These are phyloP conservation scores for Ophiostoma pallidulum DNA, from an alignment of 2,329 filamentous ascomycete genomes.

Conservation along the genomic window DNA sequence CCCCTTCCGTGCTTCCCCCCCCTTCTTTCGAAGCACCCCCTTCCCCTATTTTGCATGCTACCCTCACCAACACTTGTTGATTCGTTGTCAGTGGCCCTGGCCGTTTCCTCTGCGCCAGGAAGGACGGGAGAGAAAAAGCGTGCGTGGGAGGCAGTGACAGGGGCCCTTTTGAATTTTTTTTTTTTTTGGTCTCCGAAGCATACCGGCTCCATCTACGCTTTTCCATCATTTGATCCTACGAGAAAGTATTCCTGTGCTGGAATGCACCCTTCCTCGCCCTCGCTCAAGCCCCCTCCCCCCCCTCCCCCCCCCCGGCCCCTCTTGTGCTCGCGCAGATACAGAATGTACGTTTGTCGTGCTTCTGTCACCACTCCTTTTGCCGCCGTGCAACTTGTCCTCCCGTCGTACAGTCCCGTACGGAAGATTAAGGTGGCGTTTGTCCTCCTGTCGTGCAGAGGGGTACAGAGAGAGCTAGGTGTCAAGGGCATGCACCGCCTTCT, in stretches of 20 bases:
- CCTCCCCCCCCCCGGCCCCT: not conserved
- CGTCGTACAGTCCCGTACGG: constrained; percentile 9
- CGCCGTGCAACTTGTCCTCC: not conserved
- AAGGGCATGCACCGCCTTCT: too few relatives aligned
- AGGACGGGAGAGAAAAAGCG: too few relatives aligned
- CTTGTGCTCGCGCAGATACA: not conserved
- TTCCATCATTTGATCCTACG: too few relatives aligned
- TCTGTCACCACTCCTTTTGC: not conserved
- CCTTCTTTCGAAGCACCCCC: not conserved
- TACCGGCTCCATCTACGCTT: not conserved
- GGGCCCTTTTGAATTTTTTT: not conserved
- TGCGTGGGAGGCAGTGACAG: too few relatives aligned
- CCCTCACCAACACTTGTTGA: not conserved
- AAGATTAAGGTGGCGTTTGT: constrained; percentile 15
- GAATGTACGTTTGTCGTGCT: not conserved
- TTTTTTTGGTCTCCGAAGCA: too few relatives aligned
- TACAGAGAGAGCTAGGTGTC: too few relatives aligned
- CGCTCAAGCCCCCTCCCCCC: not conserved
- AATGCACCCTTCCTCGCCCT: too few relatives aligned
- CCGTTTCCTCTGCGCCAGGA: too few relatives aligned
- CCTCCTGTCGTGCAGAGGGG: constrained; percentile 6
- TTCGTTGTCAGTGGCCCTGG: not conserved
- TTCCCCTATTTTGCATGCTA: not conserved
- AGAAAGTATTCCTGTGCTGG: too few relatives aligned
- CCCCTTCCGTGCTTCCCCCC: not conserved